phyloP scores from a whole-genome alignment of 225 moss, liverwort and hornwort species.

The Anthoceros angustus region DNA sequence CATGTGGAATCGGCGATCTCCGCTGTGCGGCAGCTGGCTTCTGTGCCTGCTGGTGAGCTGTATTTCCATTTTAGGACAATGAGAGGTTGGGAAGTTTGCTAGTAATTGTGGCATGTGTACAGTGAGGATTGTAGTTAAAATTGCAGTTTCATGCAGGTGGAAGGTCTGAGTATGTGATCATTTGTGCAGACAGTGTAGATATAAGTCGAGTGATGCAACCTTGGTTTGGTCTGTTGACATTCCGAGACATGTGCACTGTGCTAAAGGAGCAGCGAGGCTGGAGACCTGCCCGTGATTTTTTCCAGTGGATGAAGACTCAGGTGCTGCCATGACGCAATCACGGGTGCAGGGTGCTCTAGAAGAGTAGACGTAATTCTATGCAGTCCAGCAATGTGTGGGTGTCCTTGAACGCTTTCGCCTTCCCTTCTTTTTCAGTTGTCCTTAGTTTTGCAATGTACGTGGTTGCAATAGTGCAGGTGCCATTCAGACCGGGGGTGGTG shows the following conservation, averaged over 20 bases:
- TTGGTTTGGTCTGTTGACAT: conserved; percentile 49
- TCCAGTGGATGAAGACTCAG: conserved; percentile 98
- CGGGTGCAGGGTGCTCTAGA: no score
- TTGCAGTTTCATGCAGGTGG: background rate
- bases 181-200: background rate
- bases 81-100: no score
- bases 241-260: conserved; percentile 80
- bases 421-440: background rate
- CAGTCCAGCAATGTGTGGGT: no score
- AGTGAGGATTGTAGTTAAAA: background rate
- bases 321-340: conserved; percentile 4
- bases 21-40: conserved; percentile 28
- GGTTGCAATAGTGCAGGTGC: conserved; percentile 12
- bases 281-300: conserved; percentile 60
- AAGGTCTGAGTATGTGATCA: background rate
- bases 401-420: no score
- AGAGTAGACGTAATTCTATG: no score
- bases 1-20: conserved; percentile 33
- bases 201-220: conserved; percentile 58
- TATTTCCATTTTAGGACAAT: no score
- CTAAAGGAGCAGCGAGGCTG: conserved; percentile 85
- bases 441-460: background rate
- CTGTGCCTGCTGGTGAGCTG: conserved; percentile 3
- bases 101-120: no score
- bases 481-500: conserved; percentile 69